Percentiles rank a stretch among this genome's conserved stretches.
These are phyloP conservation scores for Lophiostoma macrostomum DNA, from an alignment of 495 filamentous ascomycete species.

Conservation along the genomic window DNA sequence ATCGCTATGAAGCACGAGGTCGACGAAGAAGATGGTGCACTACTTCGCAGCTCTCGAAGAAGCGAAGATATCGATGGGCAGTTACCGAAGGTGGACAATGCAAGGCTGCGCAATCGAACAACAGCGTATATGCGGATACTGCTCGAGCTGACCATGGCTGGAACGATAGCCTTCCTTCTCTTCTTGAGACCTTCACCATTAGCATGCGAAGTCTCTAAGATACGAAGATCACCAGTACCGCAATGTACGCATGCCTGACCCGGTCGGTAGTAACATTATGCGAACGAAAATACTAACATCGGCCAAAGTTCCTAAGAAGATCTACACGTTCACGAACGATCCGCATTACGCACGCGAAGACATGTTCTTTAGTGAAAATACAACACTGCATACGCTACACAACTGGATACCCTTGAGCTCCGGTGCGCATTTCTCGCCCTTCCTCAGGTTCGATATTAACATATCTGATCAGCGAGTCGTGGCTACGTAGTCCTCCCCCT, in stretches of 20 bases:
- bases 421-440: not conserved
- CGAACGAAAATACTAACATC: not conserved
- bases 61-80: not conserved
- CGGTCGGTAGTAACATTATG: not conserved
- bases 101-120: not conserved
- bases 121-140: constrained; percentile 8
- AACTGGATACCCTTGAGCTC: constrained; percentile 48
- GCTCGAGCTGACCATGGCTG: constrained; percentile 14
- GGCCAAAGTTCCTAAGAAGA: constrained; percentile 43
- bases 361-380: constrained; percentile 45
- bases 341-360: constrained; percentile 43
- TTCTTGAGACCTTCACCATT: not conserved
- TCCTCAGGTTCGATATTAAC: not conserved
- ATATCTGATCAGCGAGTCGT: constrained; percentile 35
- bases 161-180: constrained; percentile 12
- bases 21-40: constrained; percentile 8
- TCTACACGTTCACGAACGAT: constrained; percentile 44
- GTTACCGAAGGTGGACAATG: not conserved
- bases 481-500: constrained; percentile 45
- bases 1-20: not conserved
- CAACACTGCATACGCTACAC: constrained; percentile 45
- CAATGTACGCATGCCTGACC: not conserved
- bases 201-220: constrained; percentile 2
- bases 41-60: not conserved
- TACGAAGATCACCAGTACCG: constrained; percentile 16